Percentiles rank a stretch among this genome's conserved stretches.
Evolutionary conservation across 257 asterid species (phyloP).

Genomic region (Solanum peruvianum): DNA sequence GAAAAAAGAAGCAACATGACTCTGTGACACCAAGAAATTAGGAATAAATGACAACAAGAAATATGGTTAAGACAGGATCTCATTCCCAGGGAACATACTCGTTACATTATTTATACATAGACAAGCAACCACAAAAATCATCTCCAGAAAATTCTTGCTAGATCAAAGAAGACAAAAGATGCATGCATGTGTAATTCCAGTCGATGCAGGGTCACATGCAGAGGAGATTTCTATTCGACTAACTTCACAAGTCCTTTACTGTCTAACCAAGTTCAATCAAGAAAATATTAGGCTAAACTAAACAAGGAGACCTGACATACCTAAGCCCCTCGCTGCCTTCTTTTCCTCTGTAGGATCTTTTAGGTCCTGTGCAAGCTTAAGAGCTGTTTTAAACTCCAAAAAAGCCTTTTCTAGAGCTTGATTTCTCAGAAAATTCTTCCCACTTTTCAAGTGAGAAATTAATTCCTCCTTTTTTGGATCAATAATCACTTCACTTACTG

Average conservation of each 20-base stretch:
- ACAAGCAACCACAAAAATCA: neutral
- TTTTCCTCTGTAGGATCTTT: constrained; percentile 81
- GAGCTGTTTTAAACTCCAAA: constrained; percentile 71
- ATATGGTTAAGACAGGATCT: neutral
- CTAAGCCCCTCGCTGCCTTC: constrained; percentile 98
- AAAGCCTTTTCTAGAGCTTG: constrained; percentile 79
- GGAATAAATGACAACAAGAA: neutral
- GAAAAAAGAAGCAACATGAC: neutral
- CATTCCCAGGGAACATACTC: neutral
- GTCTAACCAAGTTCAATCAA: neutral
- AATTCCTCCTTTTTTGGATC: constrained; percentile 81
- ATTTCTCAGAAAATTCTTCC: constrained; percentile 71
- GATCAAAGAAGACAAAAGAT: neutral
- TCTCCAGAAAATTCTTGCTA: neutral
- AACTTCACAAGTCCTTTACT: neutral
- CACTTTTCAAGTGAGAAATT: constrained; percentile 62
- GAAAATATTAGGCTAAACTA: neutral
- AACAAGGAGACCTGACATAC: constrained; percentile 18
- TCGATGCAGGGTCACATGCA: neutral
- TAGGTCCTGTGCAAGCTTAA: constrained; percentile 69
- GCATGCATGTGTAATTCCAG: neutral
- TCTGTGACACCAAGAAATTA: neutral
- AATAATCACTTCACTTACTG: constrained; percentile 72
- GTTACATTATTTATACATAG: neutral
- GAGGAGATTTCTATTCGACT: neutral